Evolutionary conservation across 768 basidiomycete genomes (phyloP).

Genomic region (Auricularia auricula-judae): DNA sequence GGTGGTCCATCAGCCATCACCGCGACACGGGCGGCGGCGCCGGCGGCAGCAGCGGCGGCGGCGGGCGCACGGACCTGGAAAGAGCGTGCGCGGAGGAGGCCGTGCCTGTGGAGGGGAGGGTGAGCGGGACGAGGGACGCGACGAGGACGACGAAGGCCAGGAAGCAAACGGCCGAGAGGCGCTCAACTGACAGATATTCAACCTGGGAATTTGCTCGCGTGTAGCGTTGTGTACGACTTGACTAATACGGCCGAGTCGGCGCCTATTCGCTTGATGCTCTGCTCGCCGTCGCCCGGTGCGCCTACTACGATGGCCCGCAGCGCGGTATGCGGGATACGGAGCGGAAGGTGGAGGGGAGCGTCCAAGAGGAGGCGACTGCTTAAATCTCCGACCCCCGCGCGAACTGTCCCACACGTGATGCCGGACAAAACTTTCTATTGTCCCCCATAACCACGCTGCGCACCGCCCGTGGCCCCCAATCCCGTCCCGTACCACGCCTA

Average conservation of each 20-base stretch:
- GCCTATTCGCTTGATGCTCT: neutral
- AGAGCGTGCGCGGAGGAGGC: slow-evolving; percentile 47
- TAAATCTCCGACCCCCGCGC: too few relatives aligned
- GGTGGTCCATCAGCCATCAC: neutral
- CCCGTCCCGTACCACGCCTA: too few relatives aligned
- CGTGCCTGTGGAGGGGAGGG: slow-evolving; percentile 36
- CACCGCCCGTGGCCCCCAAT: too few relatives aligned
- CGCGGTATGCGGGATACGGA: neutral
- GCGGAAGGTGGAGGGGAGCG: neutral
- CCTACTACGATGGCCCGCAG: neutral
- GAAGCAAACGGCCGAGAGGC: neutral
- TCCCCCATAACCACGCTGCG: too few relatives aligned
- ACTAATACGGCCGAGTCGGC: neutral
- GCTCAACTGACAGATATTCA: neutral
- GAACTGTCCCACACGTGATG: too few relatives aligned
- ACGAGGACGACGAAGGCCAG: neutral
- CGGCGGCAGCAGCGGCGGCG: neutral
- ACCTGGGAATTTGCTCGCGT: neutral
- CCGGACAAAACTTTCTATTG: too few relatives aligned
- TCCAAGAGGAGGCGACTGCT: neutral
- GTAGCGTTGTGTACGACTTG: neutral
- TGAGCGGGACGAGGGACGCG: neutral
- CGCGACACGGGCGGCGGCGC: neutral
- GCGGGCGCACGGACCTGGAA: neutral
- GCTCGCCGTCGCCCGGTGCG: neutral